Base-by-base conservation (phyloP, 129 eudicot genomes). In the Apium graveolens region DNA sequence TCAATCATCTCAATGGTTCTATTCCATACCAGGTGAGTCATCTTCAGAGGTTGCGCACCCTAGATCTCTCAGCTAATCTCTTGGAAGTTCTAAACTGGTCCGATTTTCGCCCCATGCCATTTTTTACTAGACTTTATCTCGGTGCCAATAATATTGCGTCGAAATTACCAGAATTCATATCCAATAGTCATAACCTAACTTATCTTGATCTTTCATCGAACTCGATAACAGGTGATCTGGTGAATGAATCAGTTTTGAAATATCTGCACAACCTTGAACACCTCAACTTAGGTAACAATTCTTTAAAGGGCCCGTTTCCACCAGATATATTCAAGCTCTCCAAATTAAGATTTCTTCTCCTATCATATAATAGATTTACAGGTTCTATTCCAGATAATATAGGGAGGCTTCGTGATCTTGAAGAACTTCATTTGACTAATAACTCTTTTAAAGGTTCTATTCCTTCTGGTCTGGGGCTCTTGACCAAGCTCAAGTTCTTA, bases 141-240 rank as follows among this genome's bases (percentile, higher is more conserved):
- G 48, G 60, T 42, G 37, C 3, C 80, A 93, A 93, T 77, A 66
- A 55, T 20, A 77, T 93, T 77, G 66, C 60, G 2, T 82, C 75
- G 13, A 93, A 60, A 17, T 90, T 93, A 81, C 96, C 98, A 34
- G 79, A 72, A 32, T 93, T 90, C 66, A 77, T 93, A 77, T 60
- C 76, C 49, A 17, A 48, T 24, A 86, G 87, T 79, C 77, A 31
- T 71, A 89, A 83, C 70, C 81, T 91, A 81, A 88, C 89, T 53
- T 89, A 38, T 66, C 91, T 91, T 71, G 97, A 89, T 74, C 84
- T 93, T 89, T 89, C 97, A 29, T 0, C 3, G 14, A 89, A 93
- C 83, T 14, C 45, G 0, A 76, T 93, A 8, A 82, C 79, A 46
- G 98, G 96, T 46, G 78, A 46, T 79, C 48, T 44, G 14, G 49